Evolutionary conservation across 2,329 filamentous ascomycete species (phyloP).

Genomic region (Periglandula ipomoeae): DNA sequence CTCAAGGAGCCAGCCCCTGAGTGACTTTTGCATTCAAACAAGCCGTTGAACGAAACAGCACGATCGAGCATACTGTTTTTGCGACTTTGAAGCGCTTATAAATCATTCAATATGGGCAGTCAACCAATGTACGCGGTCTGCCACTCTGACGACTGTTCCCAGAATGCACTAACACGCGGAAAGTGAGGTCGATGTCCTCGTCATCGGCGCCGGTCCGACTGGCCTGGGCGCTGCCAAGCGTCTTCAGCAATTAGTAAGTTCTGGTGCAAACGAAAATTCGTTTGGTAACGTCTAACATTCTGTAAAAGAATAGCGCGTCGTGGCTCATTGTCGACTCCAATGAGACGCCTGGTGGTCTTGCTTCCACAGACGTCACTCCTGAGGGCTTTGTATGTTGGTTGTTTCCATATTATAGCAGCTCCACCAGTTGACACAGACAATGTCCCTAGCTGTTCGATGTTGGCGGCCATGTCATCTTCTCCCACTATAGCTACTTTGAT

Average conservation of each 20-base stretch:
- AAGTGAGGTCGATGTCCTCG: conserved; percentile 92
- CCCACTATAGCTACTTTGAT: conserved; percentile 99
- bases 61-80: no score
- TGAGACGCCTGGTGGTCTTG: conserved; percentile 88
- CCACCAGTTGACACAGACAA: no score
- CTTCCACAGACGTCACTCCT: conserved; percentile 86
- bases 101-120: no score
- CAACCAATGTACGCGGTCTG: no score
- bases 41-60: no score
- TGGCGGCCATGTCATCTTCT: conserved; percentile 97
- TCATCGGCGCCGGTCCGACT: conserved; percentile 96
- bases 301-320: conserved; percentile 68
- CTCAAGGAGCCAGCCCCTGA: no score
- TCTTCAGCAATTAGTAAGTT: conserved; percentile 83
- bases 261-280: conserved; percentile 1
- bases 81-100: no score
- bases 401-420: no score
- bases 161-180: no score
- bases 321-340: conserved; percentile 95
- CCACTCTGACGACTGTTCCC: no score
- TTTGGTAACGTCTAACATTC: conserved; percentile 19
- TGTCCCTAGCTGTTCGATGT: conserved; percentile 95
- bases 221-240: conserved; percentile 97
- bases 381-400: conserved; percentile 98
- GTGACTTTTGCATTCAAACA: no score